Evolutionary conservation across 768 basidiomycete genomes (phyloP).

Genomic region (Myochromella boudieri): DNA sequence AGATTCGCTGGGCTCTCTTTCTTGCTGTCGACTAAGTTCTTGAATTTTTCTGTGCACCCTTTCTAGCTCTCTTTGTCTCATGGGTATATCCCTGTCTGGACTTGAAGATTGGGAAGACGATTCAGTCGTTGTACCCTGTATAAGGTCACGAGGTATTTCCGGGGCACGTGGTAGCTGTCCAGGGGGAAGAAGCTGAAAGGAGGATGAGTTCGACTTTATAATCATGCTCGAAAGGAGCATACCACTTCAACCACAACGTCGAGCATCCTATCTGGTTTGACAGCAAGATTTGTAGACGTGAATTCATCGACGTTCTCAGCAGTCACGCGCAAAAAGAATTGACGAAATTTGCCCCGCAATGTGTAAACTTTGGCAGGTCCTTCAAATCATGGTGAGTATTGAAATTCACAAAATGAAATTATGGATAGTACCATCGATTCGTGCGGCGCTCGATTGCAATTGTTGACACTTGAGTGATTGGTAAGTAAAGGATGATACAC

Average conservation of each 20-base stretch:
- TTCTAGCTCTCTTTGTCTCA: slow-evolving; percentile 4
- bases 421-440: slow-evolving; percentile 61
- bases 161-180: slow-evolving; percentile 32
- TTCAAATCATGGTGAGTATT: slow-evolving; percentile 22
- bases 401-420: background rate
- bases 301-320: slow-evolving; percentile 50
- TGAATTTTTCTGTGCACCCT: slow-evolving; percentile 3
- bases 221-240: slow-evolving; percentile 19
- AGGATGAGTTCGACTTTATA: slow-evolving; percentile 3
- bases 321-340: slow-evolving; percentile 64
- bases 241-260: slow-evolving; percentile 62
- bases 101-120: slow-evolving; percentile 13
- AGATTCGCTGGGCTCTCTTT: background rate
- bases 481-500: background rate
- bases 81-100: slow-evolving; percentile 10
- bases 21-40: slow-evolving; percentile 4
- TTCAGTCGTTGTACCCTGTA: slow-evolving; percentile 17
- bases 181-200: slow-evolving; percentile 32
- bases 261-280: slow-evolving; percentile 54
- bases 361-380: slow-evolving; percentile 71
- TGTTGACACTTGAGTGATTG: slow-evolving; percentile 37
- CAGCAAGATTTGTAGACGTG: slow-evolving; percentile 55
- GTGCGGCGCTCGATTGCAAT: slow-evolving; percentile 60
- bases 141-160: slow-evolving; percentile 27
- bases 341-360: slow-evolving; percentile 65